phyloP scores from a whole-genome alignment of 2,329 filamentous ascomycete genomes.

The Botrytis squamosa region DNA sequence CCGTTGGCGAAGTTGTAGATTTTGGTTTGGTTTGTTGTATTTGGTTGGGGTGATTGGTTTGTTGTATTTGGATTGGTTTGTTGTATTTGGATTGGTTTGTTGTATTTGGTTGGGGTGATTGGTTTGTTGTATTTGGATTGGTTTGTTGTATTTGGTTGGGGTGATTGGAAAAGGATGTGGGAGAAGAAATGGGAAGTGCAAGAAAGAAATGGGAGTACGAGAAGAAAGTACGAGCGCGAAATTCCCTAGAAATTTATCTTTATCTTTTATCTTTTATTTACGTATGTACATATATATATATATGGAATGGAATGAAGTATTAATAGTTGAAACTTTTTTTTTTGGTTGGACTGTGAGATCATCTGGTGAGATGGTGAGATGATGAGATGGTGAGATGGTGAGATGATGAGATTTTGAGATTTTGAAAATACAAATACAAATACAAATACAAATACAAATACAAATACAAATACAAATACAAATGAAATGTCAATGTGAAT shows the following conservation, averaged over 20 bases:
- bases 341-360: background rate
- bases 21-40: too few species aligned
- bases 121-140: constrained; percentile 40
- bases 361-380: too few species aligned
- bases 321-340: background rate
- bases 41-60: too few species aligned
- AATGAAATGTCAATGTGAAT: too few species aligned
- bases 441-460: background rate
- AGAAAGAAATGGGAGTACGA: background rate
- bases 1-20: constrained; percentile 48
- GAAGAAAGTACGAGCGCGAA: background rate
- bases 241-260: background rate
- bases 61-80: constrained; percentile 9
- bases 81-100: constrained; percentile 39
- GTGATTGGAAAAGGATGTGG: too few species aligned
- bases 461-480: background rate
- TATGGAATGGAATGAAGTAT: background rate
- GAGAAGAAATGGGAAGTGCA: too few species aligned
- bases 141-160: too few species aligned
- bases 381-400: too few species aligned
- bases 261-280: background rate
- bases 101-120: too few species aligned
- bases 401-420: too few species aligned
- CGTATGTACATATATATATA: background rate
- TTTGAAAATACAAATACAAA: too few species aligned